A percentile compares a stretch with the other conserved stretches of the same genome.
These are phyloP conservation scores for Anisodus acutangulus DNA, from an alignment of 257 asterid species.

Conservation along the genomic window DNA sequence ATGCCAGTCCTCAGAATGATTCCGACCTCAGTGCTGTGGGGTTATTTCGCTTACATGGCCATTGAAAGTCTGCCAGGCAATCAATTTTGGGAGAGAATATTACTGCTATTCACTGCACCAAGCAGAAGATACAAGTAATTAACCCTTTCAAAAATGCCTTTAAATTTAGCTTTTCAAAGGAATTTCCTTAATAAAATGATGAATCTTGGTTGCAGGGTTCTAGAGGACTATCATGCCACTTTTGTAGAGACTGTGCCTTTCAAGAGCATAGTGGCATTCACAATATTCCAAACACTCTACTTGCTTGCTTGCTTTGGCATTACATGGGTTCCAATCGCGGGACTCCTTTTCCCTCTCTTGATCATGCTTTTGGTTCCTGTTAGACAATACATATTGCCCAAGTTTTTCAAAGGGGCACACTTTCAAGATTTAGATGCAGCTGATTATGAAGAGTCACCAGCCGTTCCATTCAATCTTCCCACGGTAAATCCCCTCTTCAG, in stretches of 20 bases:
- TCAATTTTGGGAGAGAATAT: slow-evolving; percentile 89
- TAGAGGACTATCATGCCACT: slow-evolving; percentile 80
- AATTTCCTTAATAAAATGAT: neutral
- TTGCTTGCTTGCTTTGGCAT: slow-evolving; percentile 82
- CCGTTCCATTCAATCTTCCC: slow-evolving; percentile 61
- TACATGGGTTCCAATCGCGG: slow-evolving; percentile 93
- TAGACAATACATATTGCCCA: slow-evolving; percentile 71
- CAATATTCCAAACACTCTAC: slow-evolving; percentile 67
- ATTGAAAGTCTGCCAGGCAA: slow-evolving; percentile 88
- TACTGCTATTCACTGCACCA: slow-evolving; percentile 79
- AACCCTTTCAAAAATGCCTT: neutral
- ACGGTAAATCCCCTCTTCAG: slow-evolving; percentile 37
- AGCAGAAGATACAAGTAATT: slow-evolving; percentile 80
- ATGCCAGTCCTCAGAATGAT: slow-evolving; percentile 88
- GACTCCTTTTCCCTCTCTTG: slow-evolving; percentile 74
- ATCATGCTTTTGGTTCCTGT: slow-evolving; percentile 89
- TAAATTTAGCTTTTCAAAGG: neutral
- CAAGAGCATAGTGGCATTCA: slow-evolving; percentile 71
- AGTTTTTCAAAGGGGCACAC: slow-evolving; percentile 75
- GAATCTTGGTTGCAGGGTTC: slow-evolving; percentile 51
- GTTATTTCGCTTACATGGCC: slow-evolving; percentile 93
- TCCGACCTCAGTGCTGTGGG: slow-evolving; percentile 94
- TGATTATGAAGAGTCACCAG: slow-evolving; percentile 81
- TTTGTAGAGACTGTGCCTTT: slow-evolving; percentile 90
- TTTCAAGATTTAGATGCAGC: slow-evolving; percentile 94